Percentiles rank a stretch among this genome's conserved stretches.
These are phyloP conservation scores for Penicillium cataractarum DNA, from an alignment of 495 filamentous ascomycete species.

Conservation along the genomic window DNA sequence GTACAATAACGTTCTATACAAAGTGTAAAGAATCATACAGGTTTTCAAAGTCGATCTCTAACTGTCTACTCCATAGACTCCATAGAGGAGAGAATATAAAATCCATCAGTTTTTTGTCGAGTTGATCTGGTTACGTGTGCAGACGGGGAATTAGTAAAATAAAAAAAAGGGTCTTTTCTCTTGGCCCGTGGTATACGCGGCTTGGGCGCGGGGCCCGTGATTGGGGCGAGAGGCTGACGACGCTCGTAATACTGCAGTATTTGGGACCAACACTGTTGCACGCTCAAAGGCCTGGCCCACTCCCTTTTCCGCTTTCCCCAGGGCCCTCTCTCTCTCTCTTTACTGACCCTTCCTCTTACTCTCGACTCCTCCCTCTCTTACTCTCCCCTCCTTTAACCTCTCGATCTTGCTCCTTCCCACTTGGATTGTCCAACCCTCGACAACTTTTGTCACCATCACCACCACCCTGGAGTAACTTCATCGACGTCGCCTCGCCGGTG, in stretches of 20 bases:
- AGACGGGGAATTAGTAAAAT: constrained; percentile 19
- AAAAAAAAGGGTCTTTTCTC: constrained; percentile 35
- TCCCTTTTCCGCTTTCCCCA: constrained; percentile 18
- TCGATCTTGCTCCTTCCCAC: constrained; percentile 15
- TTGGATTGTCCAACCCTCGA: constrained; percentile 16
- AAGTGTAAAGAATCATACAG: no score
- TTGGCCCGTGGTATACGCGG: constrained; percentile 48
- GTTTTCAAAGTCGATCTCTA: no score
- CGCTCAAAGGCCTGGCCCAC: constrained; percentile 13
- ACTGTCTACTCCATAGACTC: no score
- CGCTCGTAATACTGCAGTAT: constrained; percentile 38
- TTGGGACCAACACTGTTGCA: no score
- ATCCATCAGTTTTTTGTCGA: not conserved
- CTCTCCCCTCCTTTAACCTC: constrained; percentile 13
- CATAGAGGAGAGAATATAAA: no score
- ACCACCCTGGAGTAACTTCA: constrained; percentile 27
- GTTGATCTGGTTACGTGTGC: constrained; percentile 26
- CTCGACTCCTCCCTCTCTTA: not conserved
- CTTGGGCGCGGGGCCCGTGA: constrained; percentile 46
- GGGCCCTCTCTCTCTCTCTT: constrained; percentile 7
- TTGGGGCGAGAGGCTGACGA: constrained; percentile 53
- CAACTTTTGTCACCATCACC: constrained; percentile 10
- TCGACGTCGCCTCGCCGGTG: constrained; percentile 29
- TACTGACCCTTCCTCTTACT: not conserved
- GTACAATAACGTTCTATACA: not conserved